Conservation (phyloP, 2,329 filamentous ascomycete species). For the Ophiobolus disseminans region DNA sequence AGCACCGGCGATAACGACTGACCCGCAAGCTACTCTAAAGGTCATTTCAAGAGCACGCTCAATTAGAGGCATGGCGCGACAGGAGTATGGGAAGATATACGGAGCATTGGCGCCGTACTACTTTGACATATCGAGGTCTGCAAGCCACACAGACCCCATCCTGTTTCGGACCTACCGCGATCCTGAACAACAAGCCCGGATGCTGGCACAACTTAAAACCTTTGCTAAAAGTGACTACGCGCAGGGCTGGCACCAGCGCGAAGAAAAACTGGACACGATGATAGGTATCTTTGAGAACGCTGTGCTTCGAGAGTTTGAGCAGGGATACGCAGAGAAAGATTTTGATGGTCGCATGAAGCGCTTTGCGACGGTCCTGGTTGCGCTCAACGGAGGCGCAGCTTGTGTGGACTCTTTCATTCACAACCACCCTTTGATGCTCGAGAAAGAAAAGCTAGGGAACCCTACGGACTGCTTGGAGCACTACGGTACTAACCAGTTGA, state of each 20-base stretch:
- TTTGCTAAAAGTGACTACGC: constrained; percentile 85
- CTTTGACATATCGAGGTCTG: constrained; percentile 75
- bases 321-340: constrained; percentile 88
- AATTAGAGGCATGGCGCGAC: constrained; percentile 80
- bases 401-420: constrained; percentile 86
- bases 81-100: constrained; percentile 92
- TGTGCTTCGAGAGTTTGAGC: constrained; percentile 88
- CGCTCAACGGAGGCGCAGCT: constrained; percentile 79
- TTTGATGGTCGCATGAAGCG: constrained; percentile 86
- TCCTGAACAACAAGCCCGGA: constrained; percentile 87
- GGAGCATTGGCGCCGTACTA: constrained; percentile 90
- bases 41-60: constrained; percentile 76
- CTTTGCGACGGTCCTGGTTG: constrained; percentile 85
- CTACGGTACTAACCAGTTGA: constrained; percentile 68
- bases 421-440: constrained; percentile 83
- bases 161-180: constrained; percentile 87
- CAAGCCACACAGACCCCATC: constrained; percentile 78
- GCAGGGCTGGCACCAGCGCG: constrained; percentile 73
- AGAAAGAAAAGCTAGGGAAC: constrained; percentile 73
- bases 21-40: constrained; percentile 70
- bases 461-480: constrained; percentile 82
- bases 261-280: constrained; percentile 76
- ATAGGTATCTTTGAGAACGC: constrained; percentile 87
- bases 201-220: constrained; percentile 78
- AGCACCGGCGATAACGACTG: constrained; percentile 42